Conservation (phyloP, 345 rosid genomes). For the Syzygium jambos region DNA sequence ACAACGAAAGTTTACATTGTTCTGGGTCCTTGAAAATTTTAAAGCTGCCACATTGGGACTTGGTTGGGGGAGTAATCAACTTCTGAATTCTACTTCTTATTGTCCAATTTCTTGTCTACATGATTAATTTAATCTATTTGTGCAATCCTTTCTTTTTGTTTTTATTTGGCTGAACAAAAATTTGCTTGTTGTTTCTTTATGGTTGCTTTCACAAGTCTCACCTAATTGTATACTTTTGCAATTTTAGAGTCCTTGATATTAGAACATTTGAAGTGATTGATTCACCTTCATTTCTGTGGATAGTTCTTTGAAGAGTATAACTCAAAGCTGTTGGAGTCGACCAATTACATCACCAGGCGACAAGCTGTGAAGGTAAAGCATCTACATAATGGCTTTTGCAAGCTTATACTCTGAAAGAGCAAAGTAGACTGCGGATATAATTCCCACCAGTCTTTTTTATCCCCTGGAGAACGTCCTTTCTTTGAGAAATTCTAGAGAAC, state of each 20-base stretch:
- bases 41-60: neutral
- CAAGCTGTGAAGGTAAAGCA: constrained; percentile 86
- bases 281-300: constrained; percentile 9
- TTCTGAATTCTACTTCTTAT: neutral
- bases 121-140: neutral
- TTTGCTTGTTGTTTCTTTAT: neutral
- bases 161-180: neutral
- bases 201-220: neutral
- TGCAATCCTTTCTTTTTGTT: neutral
- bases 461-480: neutral
- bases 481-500: neutral
- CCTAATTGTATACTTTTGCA: neutral
- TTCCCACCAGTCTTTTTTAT: neutral
- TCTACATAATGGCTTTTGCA: neutral
- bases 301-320: constrained; percentile 90
- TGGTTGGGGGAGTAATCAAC: neutral
- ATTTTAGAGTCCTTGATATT: neutral
- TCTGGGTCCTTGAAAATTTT: neutral
- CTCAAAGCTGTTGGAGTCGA: constrained; percentile 85
- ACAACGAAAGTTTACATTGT: neutral
- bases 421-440: neutral
- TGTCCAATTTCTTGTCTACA: neutral
- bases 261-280: neutral
- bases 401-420: neutral
- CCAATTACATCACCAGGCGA: constrained; percentile 86